Conservation (phyloP, 352 stramenopile species). For the Phytopythium aichiense region DNA sequence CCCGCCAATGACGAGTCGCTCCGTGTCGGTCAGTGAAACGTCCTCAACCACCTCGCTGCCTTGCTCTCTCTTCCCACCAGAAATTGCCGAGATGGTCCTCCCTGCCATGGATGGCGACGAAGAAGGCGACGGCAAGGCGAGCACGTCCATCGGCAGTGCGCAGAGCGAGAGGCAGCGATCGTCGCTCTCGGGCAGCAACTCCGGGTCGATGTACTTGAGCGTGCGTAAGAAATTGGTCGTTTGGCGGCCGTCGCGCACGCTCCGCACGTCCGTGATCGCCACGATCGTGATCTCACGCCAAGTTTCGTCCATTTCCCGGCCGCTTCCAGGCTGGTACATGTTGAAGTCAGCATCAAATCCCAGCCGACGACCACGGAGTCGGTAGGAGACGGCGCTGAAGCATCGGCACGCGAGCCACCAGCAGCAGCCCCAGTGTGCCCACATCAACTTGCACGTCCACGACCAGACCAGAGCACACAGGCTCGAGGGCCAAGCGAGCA, state of each 20-base stretch:
- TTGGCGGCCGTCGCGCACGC: conserved; percentile 61
- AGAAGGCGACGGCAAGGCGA: neutral
- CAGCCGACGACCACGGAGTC: neutral
- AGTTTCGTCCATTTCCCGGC: neutral
- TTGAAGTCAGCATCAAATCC: neutral
- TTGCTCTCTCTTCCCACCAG: neutral
- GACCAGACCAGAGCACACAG: neutral
- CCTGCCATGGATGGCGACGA: neutral
- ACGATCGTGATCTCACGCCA: conserved; percentile 15
- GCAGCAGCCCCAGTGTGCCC: neutral
- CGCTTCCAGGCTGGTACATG: neutral
- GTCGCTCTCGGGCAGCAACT: conserved; percentile 49
- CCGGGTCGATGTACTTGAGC: conserved; percentile 65
- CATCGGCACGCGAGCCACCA: neutral
- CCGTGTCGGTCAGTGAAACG: conserved; percentile 6
- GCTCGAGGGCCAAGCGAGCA: neutral
- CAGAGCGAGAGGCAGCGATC: conserved; percentile 70
- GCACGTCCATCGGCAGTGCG: conserved; percentile 7
- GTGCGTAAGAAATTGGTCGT: conserved; percentile 80
- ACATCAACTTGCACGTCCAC: neutral
- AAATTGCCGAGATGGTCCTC: neutral
- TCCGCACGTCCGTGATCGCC: conserved; percentile 44
- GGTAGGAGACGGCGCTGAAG: neutral
- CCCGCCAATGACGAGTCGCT: conserved; percentile 4
- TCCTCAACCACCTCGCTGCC: neutral